Base-by-base conservation (phyloP, 2,329 filamentous ascomycete genomes). In the Boeremia exigua region DNA sequence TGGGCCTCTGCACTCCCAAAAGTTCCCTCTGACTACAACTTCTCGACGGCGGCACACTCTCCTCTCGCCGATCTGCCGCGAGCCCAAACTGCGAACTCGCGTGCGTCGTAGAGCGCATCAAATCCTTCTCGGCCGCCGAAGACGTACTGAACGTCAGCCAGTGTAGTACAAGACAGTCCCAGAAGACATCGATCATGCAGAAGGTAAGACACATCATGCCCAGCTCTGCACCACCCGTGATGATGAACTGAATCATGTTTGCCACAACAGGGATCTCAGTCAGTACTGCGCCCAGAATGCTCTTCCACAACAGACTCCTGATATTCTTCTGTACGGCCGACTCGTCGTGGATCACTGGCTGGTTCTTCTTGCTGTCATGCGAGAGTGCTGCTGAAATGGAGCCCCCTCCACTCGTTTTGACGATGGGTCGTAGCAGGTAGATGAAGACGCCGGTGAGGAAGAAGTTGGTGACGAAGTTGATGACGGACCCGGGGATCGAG, bases 141-240 rank as follows among this genome's bases (percentile, higher is more conserved):
- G 63, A 60, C 1, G 58, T 54, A 5, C 58, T 58, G 17, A 63
- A 62, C 0, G 60, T 62, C 4, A 69, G 48, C 65, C 65, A 69
- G 37, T 66, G 59, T 2, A 65, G 59, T 2, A 66, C 47, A 7
- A 66, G 12, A 3, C 33, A 48, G 29, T 63, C 63, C 60, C 63
- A 67, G 12, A 59, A 62, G 0, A 64, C 64, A 55, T 78, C 76
- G 15, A 70, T 48, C 6, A 73, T 70, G 52, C 76, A 78, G 6
- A 77, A 63, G 1, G 65, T 68, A 25, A 75, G 68, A 46, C 76
- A 78, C 11, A 78, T 54, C 73, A 75, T 77, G 3, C 69, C 74
- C 8, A 73, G 65, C 43, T 78, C 74, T 23, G 63, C 58, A 2
- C 73, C 73, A 3, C 59, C 45, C 3, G 66, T 66, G 17, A 59